Conservation (phyloP, 305 asterid genomes). For the Fraxinus dipetala region DNA sequence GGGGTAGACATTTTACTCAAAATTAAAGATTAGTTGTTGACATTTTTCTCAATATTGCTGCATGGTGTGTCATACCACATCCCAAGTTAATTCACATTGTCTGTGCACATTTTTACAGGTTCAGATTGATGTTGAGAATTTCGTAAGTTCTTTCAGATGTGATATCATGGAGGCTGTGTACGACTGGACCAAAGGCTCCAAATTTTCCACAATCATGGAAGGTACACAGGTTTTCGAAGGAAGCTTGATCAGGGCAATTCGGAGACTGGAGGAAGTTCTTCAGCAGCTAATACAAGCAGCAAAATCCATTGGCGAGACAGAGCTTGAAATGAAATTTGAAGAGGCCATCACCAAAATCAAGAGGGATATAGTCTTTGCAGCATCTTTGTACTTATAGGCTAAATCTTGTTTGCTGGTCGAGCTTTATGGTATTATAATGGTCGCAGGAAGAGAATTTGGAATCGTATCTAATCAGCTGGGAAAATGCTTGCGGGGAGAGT, state of each 20-base stretch:
- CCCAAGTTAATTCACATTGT: not conserved
- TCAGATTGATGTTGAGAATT: conserved; percentile 81
- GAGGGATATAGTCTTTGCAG: conserved; percentile 99
- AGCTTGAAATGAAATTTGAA: conserved; percentile 82
- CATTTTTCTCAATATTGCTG: not conserved
- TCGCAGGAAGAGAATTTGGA: not conserved
- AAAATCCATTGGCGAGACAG: conserved; percentile 78
- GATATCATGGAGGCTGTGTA: conserved; percentile 96
- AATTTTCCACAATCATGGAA: conserved; percentile 89
- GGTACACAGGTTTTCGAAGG: conserved; percentile 93
- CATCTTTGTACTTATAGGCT: conserved; percentile 74
- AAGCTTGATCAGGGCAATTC: conserved; percentile 89
- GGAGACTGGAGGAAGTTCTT: conserved; percentile 95
- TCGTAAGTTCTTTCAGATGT: conserved; percentile 84
- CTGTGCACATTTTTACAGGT: conserved; percentile 45
- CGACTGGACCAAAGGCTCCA: conserved; percentile 91
- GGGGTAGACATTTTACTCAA: not conserved
- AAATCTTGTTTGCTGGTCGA: not conserved
- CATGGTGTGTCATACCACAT: not conserved
- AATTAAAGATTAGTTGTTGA: not conserved
- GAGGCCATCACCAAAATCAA: conserved; percentile 87
- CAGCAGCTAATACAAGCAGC: conserved; percentile 94
- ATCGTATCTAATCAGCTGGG: not conserved
- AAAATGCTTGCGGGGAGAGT: not conserved
- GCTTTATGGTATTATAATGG: not conserved